A percentile compares a stretch with the other conserved stretches of the same genome.
Evolutionary conservation across 305 asterid genomes (phyloP).

Genomic region (Plantago rigida): DNA sequence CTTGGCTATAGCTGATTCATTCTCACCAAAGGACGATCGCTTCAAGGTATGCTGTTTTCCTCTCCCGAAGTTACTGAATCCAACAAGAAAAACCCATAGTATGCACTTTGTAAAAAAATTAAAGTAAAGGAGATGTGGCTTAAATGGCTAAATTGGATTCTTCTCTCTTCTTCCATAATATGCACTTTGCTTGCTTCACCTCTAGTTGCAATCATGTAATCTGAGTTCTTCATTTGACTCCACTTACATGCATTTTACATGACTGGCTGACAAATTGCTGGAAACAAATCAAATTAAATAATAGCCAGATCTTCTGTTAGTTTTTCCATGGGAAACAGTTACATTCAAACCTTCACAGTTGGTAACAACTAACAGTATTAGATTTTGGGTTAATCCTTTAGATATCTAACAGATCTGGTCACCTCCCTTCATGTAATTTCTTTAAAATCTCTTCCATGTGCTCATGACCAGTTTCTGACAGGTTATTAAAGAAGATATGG

Average conservation of each 20-base stretch:
- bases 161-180: no score
- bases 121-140: no score
- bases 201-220: no score
- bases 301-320: conserved; percentile 8
- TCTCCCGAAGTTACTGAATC: conserved; percentile 16
- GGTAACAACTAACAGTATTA: conserved; percentile 2
- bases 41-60: conserved; percentile 52
- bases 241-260: no score
- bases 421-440: conserved; percentile 7
- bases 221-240: no score
- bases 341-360: background rate
- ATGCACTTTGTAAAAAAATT: no score
- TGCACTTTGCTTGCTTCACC: no score
- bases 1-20: conserved; percentile 63
- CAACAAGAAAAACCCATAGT: conserved; percentile 17
- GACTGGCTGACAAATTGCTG: no score
- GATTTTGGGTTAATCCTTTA: conserved; percentile 22
- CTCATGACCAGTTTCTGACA: conserved; percentile 36
- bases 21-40: conserved; percentile 77
- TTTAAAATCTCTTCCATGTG: conserved; percentile 18
- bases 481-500: conserved; percentile 88
- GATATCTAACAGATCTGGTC: background rate
- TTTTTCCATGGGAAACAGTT: background rate
- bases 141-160: no score
- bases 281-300: no score